phyloP scores from a whole-genome alignment of 176 grass and related monocot species.

The Aegilops tauschii region DNA sequence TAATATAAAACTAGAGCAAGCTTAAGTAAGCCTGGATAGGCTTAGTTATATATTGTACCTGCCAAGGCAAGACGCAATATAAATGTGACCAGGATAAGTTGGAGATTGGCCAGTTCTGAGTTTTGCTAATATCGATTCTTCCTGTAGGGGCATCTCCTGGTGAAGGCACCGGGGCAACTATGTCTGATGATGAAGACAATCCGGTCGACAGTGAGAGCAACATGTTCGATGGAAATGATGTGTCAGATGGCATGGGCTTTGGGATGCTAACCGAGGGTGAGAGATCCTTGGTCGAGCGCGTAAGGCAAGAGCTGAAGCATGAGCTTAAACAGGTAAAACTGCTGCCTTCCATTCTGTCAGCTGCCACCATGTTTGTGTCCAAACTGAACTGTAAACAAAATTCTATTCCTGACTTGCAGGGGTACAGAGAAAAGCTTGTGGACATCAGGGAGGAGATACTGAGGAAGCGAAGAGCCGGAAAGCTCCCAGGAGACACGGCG shows the following conservation, averaged over 20 bases:
- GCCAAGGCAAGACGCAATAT: not conserved
- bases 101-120: not conserved
- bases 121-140: not conserved
- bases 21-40: not conserved
- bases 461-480: slow-evolving; percentile 91
- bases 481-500: slow-evolving; percentile 89
- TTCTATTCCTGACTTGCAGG: slow-evolving; percentile 42
- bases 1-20: not conserved
- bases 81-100: not conserved
- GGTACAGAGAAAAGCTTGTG: slow-evolving; percentile 91
- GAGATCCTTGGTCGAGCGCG: slow-evolving; percentile 92
- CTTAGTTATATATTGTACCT: not conserved
- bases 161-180: slow-evolving; percentile 93
- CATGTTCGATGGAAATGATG: slow-evolving; percentile 72
- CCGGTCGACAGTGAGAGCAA: slow-evolving; percentile 82
- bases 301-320: slow-evolving; percentile 84
- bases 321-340: slow-evolving; percentile 82
- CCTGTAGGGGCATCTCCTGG: slow-evolving; percentile 81
- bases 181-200: slow-evolving; percentile 98
- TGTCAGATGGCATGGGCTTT: slow-evolving; percentile 82
- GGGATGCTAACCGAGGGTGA: slow-evolving; percentile 93
- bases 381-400: not conserved
- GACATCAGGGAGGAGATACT: slow-evolving; percentile 98
- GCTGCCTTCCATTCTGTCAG: not conserved
- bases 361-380: not conserved